Conservation (phyloP, 495 filamentous ascomycete species). For the Aspergillus funiculosus region DNA sequence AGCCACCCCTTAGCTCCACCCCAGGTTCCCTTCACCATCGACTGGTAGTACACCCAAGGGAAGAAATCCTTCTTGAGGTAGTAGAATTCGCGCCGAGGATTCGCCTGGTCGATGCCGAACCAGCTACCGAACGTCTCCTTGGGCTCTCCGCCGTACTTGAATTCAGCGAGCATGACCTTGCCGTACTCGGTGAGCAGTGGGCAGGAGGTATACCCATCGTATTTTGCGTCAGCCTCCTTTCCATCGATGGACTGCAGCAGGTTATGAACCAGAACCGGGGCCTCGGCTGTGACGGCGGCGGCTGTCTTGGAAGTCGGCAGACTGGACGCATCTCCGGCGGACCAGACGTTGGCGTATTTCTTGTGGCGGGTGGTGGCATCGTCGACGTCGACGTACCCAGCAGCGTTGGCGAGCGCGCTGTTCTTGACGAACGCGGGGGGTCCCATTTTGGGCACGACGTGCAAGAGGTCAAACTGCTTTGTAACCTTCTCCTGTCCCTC, state of each 20-base stretch:
- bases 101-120: constrained; percentile 54
- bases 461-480: constrained; percentile 54
- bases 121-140: constrained; percentile 60
- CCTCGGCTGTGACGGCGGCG: constrained; percentile 58
- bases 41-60: constrained; percentile 57
- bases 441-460: constrained; percentile 58
- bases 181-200: constrained; percentile 60
- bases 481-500: constrained; percentile 42
- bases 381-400: constrained; percentile 61
- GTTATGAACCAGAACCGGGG: constrained; percentile 55
- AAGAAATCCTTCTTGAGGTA: constrained; percentile 69
- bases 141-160: constrained; percentile 65
- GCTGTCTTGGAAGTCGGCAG: constrained; percentile 65
- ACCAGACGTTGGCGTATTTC: constrained; percentile 62
- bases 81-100: constrained; percentile 52
- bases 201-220: constrained; percentile 67
- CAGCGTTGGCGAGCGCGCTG: constrained; percentile 52
- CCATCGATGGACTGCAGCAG: constrained; percentile 49
- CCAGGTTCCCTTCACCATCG: constrained; percentile 59
- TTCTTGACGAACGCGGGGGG: constrained; percentile 55
- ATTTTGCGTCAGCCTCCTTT: constrained; percentile 44
- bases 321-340: constrained; percentile 61
- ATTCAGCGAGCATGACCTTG: constrained; percentile 64
- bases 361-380: constrained; percentile 54
- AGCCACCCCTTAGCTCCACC: constrained; percentile 53